Evolutionary conservation across 768 basidiomycete species (phyloP).

Genomic region (Pisolithus orientalis): DNA sequence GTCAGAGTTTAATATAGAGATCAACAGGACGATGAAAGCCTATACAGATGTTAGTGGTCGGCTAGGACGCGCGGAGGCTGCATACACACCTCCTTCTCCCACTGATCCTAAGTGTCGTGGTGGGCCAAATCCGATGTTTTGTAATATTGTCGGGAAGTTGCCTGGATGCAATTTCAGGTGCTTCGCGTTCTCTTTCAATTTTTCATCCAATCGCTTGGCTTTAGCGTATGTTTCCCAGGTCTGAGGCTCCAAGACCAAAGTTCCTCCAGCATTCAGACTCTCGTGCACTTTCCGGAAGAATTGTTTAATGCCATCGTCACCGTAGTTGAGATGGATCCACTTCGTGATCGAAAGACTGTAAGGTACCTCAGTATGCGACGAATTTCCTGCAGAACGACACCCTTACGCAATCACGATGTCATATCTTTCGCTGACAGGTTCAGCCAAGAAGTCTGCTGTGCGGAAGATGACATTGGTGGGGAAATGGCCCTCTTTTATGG

Average conservation of each 20-base stretch:
- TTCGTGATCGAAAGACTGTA: slow-evolving; percentile 79
- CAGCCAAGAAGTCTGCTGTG: slow-evolving; percentile 66
- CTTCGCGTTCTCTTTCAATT: slow-evolving; percentile 55
- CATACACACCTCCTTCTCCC: slow-evolving; percentile 58
- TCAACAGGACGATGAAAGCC: slow-evolving; percentile 38
- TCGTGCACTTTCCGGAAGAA: slow-evolving; percentile 63
- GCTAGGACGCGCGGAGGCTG: not conserved
- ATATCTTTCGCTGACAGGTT: slow-evolving; percentile 56
- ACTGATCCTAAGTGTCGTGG: slow-evolving; percentile 43
- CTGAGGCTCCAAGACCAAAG: slow-evolving; percentile 78
- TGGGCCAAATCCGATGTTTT: slow-evolving; percentile 55
- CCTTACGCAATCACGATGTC: slow-evolving; percentile 77
- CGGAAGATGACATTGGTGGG: slow-evolving; percentile 77
- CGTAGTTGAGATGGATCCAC: slow-evolving; percentile 85
- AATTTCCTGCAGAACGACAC: not conserved
- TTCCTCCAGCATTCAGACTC: slow-evolving; percentile 56
- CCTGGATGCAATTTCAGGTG: slow-evolving; percentile 54
- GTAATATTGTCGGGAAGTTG: slow-evolving; percentile 51
- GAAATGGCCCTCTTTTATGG: slow-evolving; percentile 39
- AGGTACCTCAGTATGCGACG: not conserved
- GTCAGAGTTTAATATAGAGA: slow-evolving; percentile 1
- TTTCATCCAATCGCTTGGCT: slow-evolving; percentile 62
- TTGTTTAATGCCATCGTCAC: slow-evolving; percentile 60
- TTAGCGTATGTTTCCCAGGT: slow-evolving; percentile 81
- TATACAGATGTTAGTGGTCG: slow-evolving; percentile 16